Base-by-base conservation (phyloP, 2,329 filamentous ascomycete species). In the Colletotrichum melonis region DNA sequence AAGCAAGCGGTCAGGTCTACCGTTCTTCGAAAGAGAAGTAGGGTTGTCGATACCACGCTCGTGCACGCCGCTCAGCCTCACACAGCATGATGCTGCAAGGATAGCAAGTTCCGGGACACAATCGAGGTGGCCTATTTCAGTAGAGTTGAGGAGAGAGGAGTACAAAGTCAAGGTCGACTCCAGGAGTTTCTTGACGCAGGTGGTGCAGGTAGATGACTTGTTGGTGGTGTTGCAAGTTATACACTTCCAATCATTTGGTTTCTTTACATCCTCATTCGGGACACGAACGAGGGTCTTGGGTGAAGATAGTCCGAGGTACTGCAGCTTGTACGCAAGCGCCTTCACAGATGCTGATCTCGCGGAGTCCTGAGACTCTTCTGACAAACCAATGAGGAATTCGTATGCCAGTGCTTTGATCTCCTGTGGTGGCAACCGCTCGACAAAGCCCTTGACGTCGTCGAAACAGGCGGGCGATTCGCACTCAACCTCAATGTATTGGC, bases 361-460 rank as follows among this genome's bases (percentile, higher is more conserved):
- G 60, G 6, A 69, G 7, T 79, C 76, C 4, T 78, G 67, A 3
- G 72, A 67, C 4, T 82, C 77, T 3, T 80, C 77, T 1, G 81
- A 75, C 32, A 86, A 69, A 5, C 76, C 76, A 0, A 79, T 78
- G 4, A 85, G 72, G 60, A 85, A 81, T 1, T 81, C 73, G 7
- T 84, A 79, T 4, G 86, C 79, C 8, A 89, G 76, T 28, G 82
- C 77, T 55, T 81, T 82, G 8, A 85, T 76, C 7, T 88, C 86
- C 0, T 80, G 76, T 2, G 82, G 79, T 1, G 78, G 81, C 0
- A 91, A 81, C 24, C 80, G 78, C 54, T 86, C 82, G 3, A 86
- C 79, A 67, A 86, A 88, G 1, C 75, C 74, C 72, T 85, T 88
- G 54, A 88, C 76, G 62, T 88, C 87, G 42, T 85, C 83, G 67